These are phyloP conservation scores for Pichiaceae sp. DNA, from an alignment of 1,139 yeast species.

Conservation along the genomic window DNA sequence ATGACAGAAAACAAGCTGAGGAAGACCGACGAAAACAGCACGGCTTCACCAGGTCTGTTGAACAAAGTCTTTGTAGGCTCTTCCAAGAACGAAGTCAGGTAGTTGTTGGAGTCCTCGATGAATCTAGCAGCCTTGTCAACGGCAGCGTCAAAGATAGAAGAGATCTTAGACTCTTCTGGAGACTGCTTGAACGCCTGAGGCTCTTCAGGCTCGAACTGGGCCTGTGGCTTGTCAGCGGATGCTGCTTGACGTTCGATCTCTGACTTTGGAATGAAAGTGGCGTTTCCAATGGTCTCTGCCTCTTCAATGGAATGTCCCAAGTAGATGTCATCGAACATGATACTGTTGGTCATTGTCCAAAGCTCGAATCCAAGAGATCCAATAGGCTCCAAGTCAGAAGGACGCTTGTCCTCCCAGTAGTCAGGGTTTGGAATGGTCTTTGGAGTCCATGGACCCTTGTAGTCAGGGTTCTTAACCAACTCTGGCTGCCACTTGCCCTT, in stretches of 20 bases:
- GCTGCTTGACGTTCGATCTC: slow-evolving; percentile 44
- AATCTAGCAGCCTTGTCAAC: slow-evolving; percentile 18
- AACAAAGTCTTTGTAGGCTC: slow-evolving; percentile 37
- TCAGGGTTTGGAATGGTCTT: slow-evolving; percentile 59
- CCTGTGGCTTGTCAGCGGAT: slow-evolving; percentile 29
- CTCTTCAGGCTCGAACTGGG: slow-evolving; percentile 19
- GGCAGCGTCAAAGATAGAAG: slow-evolving; percentile 16
- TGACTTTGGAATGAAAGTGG: slow-evolving; percentile 58
- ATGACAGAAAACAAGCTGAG: slow-evolving; percentile 31
- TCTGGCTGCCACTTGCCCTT: slow-evolving; percentile 77
- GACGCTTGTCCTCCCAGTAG: slow-evolving; percentile 49
- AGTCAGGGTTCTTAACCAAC: slow-evolving; percentile 60
- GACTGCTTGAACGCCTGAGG: slow-evolving; percentile 16
- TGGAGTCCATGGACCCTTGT: slow-evolving; percentile 77
- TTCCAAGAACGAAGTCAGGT: slow-evolving; percentile 29
- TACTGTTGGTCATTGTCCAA: slow-evolving; percentile 77
- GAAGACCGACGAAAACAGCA: slow-evolving; percentile 36
- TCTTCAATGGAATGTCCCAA: slow-evolving; percentile 75
- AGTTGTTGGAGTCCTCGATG: slow-evolving; percentile 21
- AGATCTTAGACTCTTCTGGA: slow-evolving; percentile 16
- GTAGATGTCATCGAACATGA: slow-evolving; percentile 76
- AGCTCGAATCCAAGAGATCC: slow-evolving; percentile 85
- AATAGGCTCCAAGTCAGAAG: slow-evolving; percentile 57
- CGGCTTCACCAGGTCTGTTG: slow-evolving; percentile 40
- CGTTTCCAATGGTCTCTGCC: slow-evolving; percentile 77